Percentiles rank a stretch among this genome's conserved stretches.
phyloP scores from a whole-genome alignment of 306 rosid species.

The Vigna hirtella region DNA sequence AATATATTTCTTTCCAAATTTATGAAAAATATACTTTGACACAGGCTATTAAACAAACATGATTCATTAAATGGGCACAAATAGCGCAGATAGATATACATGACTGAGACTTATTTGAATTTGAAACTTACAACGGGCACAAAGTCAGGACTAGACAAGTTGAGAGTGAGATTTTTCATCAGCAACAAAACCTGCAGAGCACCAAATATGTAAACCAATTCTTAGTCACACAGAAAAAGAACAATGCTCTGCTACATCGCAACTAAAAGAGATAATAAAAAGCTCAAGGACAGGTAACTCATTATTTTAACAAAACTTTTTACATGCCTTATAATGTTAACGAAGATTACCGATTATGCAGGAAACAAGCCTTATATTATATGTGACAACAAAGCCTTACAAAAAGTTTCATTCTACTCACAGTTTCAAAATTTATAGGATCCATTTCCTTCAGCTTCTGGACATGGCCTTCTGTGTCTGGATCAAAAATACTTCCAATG shows the following conservation, averaged over 20 bases:
- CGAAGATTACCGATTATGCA: not conserved
- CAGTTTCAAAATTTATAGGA: slow-evolving; percentile 83
- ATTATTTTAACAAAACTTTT: not conserved
- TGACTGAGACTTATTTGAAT: not conserved
- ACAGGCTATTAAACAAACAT: too few relatives aligned
- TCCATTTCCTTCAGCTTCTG: slow-evolving; percentile 85
- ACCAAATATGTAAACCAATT: slow-evolving; percentile 27
- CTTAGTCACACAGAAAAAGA: not conserved
- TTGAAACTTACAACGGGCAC: slow-evolving; percentile 71
- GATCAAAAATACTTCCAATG: slow-evolving; percentile 63
- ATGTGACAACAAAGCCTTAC: too few relatives aligned
- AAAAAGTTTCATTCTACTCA: slow-evolving; percentile 49
- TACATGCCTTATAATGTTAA: too few relatives aligned
- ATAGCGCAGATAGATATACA: not conserved
- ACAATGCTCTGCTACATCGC: too few relatives aligned
- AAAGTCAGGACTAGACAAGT: slow-evolving; percentile 76
- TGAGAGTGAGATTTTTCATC: slow-evolving; percentile 85
- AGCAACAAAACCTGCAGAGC: slow-evolving; percentile 73
- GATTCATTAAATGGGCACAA: not conserved
- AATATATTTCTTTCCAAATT: too few relatives aligned
- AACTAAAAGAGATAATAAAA: not conserved
- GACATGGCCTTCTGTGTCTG: slow-evolving; percentile 66
- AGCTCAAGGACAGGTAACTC: not conserved
- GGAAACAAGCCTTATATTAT: not conserved
- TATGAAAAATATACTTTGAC: too few relatives aligned